phyloP scores from a whole-genome alignment of 805 yeast genomes.

The Blastobotrys mokoenaii region DNA sequence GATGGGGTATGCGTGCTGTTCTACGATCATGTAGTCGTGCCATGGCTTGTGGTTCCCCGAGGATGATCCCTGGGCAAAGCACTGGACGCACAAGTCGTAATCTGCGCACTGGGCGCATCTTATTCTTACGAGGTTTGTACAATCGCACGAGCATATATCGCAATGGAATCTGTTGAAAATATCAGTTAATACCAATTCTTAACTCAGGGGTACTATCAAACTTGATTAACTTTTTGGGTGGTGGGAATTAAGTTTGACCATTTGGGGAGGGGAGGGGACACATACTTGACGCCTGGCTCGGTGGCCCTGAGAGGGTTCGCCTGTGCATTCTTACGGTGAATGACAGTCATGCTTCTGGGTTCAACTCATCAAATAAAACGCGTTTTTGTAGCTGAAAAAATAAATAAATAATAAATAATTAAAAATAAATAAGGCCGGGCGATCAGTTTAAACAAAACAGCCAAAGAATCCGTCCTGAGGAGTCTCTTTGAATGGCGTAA shows the following conservation, averaged over 20 bases:
- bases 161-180: slow-evolving; percentile 36
- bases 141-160: slow-evolving; percentile 93
- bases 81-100: slow-evolving; percentile 96
- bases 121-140: slow-evolving; percentile 85
- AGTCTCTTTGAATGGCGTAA: too few species aligned
- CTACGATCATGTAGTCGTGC: slow-evolving; percentile 87
- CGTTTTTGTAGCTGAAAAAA: too few species aligned
- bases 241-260: too few species aligned
- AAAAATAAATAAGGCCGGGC: too few species aligned
- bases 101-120: slow-evolving; percentile 89
- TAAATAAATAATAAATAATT: too few species aligned
- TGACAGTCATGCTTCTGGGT: slow-evolving; percentile 26
- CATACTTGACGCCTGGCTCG: slow-evolving; percentile 33
- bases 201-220: not conserved
- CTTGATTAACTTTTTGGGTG: too few species aligned
- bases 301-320: slow-evolving; percentile 25
- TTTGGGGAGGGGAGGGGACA: slow-evolving; percentile 2
- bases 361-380: too few species aligned
- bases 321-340: slow-evolving; percentile 30
- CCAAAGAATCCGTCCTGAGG: too few species aligned
- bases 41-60: slow-evolving; percentile 87
- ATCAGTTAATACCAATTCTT: too few species aligned
- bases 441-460: too few species aligned
- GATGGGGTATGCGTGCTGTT: slow-evolving; percentile 91
- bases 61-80: slow-evolving; percentile 77